A percentile compares a stretch with the other conserved stretches of the same genome.
phyloP scores from a whole-genome alignment of 1,284 basidiomycete species.

The Papiliotrema flavescens region DNA sequence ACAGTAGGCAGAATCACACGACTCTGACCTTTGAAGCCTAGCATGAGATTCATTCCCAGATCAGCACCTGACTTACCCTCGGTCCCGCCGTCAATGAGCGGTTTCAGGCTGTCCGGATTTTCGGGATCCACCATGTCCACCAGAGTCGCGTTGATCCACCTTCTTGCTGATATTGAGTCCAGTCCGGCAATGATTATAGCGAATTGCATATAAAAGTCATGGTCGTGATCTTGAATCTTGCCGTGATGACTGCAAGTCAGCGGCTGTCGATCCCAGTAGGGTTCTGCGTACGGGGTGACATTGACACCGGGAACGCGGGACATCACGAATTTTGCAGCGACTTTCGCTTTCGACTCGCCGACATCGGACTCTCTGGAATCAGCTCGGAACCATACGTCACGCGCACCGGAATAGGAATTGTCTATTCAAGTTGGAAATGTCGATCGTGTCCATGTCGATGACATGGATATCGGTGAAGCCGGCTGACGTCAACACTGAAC shows the following conservation, averaged over 20 bases:
- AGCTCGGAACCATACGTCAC: neutral
- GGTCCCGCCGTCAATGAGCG: conserved; percentile 98
- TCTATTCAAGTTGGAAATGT: conserved; percentile 96
- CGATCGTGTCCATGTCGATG: conserved; percentile 99
- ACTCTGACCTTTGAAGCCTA: conserved; percentile 97
- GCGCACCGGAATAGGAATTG: conserved; percentile 93
- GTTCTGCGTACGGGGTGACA: conserved; percentile 77
- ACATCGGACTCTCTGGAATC: conserved; percentile 64
- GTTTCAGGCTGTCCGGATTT: conserved; percentile 88
- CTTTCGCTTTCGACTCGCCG: conserved; percentile 87
- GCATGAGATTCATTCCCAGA: no score
- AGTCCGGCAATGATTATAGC: conserved; percentile 95
- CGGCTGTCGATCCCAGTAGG: neutral
- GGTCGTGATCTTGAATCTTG: conserved; percentile 97
- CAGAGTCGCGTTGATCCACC: conserved; percentile 98
- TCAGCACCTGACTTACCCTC: conserved; percentile 72
- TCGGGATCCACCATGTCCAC: conserved; percentile 90
- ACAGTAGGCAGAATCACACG: conserved; percentile 94
- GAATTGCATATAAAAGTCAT: conserved; percentile 96
- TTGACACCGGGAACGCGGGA: conserved; percentile 86
- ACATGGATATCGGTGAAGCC: conserved; percentile 98
- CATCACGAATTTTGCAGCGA: conserved; percentile 95
- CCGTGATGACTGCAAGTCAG: conserved; percentile 69
- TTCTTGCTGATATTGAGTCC: conserved; percentile 93
- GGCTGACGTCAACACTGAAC: conserved; percentile 49